Evolutionary conservation across 306 rosid genomes (phyloP), one percentile per base, ranked within the genome.

Genomic region (Elaeagnus macrophylla): DNA sequence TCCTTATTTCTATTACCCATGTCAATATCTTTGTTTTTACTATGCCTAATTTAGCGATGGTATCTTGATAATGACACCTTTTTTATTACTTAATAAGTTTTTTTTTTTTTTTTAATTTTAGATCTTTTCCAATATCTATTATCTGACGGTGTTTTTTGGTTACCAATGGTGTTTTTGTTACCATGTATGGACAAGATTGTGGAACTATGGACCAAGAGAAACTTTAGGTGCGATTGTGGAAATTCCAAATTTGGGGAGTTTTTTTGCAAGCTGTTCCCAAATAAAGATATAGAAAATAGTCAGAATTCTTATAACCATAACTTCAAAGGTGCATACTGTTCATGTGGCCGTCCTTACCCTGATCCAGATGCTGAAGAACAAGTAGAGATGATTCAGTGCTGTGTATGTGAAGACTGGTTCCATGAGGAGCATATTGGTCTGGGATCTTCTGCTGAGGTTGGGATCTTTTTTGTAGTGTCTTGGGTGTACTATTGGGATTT

Each of bases 351-450:
- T 45, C 96, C 94, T 47, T 93, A 87, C 74, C 99, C 99, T 45
- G 99, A 87, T 80, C 95, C 88, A 45, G 96, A 82, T 48, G 80
- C 77, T 58, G 96, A 82, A 73, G 96, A 93, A 61, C 95, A 84
- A 73, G 83, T 72, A 53, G 99, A 93, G 75, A 93, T 87, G 99
- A 87, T 93, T 43, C 99, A 93, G 65, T 93, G 99, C 67, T 84
- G 95, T 68, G 51, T 84, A 49, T 93, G 99, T 53, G 99, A 93
- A 77, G 99, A 93, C 73, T 93, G 99, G 99, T 93, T 84, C 76
- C 99, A 93, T 39, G 99, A 87, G 71, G 96, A 93, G 70, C 99
- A 93, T 79, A 79, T 93, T 16, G 89, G 95, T 55, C 84, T 93
- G 51, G 81, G 68, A 48, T 69, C 94, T 61, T 67, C 83, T 68